Conservation (phyloP, 495 filamentous ascomycete species). For the Gamarada debralockiae region DNA sequence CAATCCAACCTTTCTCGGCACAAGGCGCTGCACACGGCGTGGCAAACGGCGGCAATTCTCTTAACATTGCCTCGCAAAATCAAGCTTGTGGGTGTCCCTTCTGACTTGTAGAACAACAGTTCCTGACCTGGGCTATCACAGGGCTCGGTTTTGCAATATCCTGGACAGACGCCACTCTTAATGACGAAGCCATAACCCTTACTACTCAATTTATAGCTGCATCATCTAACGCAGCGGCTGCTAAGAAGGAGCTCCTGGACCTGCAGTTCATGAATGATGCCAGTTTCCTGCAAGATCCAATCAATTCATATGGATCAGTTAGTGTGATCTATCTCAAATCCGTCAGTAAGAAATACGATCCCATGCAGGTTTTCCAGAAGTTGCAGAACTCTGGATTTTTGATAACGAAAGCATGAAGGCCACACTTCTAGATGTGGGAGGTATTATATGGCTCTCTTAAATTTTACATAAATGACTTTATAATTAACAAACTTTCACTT, state of each 20-base stretch:
- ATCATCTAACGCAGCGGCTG: neutral
- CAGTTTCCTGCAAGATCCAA: constrained; percentile 33
- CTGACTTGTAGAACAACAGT: neutral
- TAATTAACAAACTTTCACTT: no score
- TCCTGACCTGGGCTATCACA: neutral
- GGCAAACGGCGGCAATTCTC: neutral
- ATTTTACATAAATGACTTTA: no score
- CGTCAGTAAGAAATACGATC: constrained; percentile 45
- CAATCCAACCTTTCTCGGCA: neutral
- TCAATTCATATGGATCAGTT: constrained; percentile 40
- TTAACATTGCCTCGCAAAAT: neutral
- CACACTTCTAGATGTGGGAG: no score
- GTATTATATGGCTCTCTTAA: no score
- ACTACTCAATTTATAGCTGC: neutral
- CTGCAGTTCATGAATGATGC: constrained; percentile 34
- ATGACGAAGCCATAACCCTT: neutral
- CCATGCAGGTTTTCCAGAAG: constrained; percentile 34
- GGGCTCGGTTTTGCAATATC: neutral
- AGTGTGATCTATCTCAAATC: constrained; percentile 33
- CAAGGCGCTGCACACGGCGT: neutral
- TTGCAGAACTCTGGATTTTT: neutral
- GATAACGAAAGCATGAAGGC: neutral
- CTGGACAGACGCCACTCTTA: neutral
- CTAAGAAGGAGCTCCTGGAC: neutral
- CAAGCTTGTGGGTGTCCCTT: neutral